phyloP scores from a whole-genome alignment of 2,329 filamentous ascomycete genomes.

The Mollisiaceae sp. region DNA sequence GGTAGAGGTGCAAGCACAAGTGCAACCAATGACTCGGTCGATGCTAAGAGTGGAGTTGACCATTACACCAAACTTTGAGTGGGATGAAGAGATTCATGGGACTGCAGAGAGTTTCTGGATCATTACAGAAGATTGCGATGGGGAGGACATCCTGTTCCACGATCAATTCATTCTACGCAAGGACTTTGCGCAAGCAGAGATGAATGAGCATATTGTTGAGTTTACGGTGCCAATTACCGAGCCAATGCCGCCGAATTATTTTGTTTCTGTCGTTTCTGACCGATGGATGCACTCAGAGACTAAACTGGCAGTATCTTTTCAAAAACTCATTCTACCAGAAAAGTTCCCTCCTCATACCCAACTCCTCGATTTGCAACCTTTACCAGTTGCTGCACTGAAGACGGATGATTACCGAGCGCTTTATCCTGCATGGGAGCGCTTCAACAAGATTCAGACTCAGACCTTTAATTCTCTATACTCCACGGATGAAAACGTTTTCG shows the following conservation, averaged over 20 bases:
- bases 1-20: slow-evolving; percentile 89
- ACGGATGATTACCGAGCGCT: slow-evolving; percentile 79
- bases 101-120: slow-evolving; percentile 95
- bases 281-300: slow-evolving; percentile 99
- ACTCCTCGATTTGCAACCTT: slow-evolving; percentile 86
- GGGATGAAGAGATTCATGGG: slow-evolving; percentile 91
- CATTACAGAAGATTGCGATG: slow-evolving; percentile 94
- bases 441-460: slow-evolving; percentile 98
- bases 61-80: slow-evolving; percentile 93
- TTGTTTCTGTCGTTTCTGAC: slow-evolving; percentile 92
- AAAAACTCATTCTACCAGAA: slow-evolving; percentile 91
- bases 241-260: slow-evolving; percentile 98
- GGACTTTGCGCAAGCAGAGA: slow-evolving; percentile 83
- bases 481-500: slow-evolving; percentile 90
- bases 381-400: slow-evolving; percentile 89
- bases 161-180: slow-evolving; percentile 92
- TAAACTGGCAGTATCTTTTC: slow-evolving; percentile 89
- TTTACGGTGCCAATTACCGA: slow-evolving; percentile 97
- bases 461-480: slow-evolving; percentile 93
- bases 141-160: slow-evolving; percentile 92
- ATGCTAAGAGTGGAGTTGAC: slow-evolving; percentile 90
- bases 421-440: slow-evolving; percentile 83
- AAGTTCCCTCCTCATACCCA: slow-evolving; percentile 95
- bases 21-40: slow-evolving; percentile 92
- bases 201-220: slow-evolving; percentile 93